Conservation (phyloP, 2,329 filamentous ascomycete species). For the Atkinsonella hypoxylon region DNA sequence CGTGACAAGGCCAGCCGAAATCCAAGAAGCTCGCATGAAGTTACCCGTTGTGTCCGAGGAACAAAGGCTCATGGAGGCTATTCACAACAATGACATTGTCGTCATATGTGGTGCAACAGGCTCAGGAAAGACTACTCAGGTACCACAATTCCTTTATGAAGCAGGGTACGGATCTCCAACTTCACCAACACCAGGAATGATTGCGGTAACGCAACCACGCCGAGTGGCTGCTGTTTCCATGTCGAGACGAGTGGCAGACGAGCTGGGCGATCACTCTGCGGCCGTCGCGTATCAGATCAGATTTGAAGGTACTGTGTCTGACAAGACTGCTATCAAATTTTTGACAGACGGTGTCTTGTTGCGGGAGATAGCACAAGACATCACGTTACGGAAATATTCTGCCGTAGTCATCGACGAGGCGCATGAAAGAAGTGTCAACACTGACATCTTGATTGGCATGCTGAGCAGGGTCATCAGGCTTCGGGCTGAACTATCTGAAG, state of each 20-base stretch:
- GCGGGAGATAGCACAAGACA: conserved; percentile 81
- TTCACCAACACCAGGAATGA: conserved; percentile 78
- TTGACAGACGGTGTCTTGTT: conserved; percentile 97
- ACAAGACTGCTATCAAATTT: conserved; percentile 87
- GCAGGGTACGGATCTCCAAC: conserved; percentile 73
- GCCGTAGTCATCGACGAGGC: conserved; percentile 93
- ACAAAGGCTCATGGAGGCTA: conserved; percentile 95
- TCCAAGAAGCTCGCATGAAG: conserved; percentile 66
- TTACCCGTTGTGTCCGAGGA: conserved; percentile 90
- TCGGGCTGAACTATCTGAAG: conserved; percentile 59
- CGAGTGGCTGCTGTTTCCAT: conserved; percentile 95
- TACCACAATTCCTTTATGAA: conserved; percentile 93
- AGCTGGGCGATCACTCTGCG: conserved; percentile 66
- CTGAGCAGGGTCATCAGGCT: conserved; percentile 84
- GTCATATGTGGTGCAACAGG: conserved; percentile 92
- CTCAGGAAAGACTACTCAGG: conserved; percentile 94
- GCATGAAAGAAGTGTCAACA: conserved; percentile 94
- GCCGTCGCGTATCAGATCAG: conserved; percentile 88
- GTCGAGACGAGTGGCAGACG: conserved; percentile 80
- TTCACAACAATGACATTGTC: conserved; percentile 81
- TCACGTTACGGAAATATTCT: conserved; percentile 80
- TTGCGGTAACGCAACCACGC: conserved; percentile 88
- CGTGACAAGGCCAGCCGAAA: conserved; percentile 56
- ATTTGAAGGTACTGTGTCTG: conserved; percentile 73
- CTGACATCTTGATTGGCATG: conserved; percentile 96